Evolutionary conservation across 2,329 filamentous ascomycete genomes (phyloP), one percentile per base, ranked within the genome.

Genomic region (Hymenoscyphus fraxineus): DNA sequence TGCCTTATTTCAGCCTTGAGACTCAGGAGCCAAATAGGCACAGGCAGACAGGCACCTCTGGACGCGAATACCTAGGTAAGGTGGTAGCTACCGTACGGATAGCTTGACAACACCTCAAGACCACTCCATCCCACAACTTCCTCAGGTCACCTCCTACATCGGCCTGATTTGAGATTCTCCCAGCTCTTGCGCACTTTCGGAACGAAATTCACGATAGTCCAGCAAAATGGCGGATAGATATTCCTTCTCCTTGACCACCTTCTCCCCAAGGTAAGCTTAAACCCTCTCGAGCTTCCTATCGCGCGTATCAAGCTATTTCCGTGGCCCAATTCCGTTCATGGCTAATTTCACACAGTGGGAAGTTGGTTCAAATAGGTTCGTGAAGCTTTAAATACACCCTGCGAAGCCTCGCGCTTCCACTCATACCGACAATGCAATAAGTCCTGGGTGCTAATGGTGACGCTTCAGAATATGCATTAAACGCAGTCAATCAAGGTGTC

Each of bases 401-500:
- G 12, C 27, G 44, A 56, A 56, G 44, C 32, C 19, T 56, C 40
- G 65, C 56, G 56, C 60, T 65, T 38, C 12, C 58, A 56, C 62
- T 58, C 63, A 57, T 65, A 40, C 64, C 55, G 57, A 62, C 64
- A 63, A 58, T 61, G 54, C 62, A 67, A 67, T 57, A 65, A 39
- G 39, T 60, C 62, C 38, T 54, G 44, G 55, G 44, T 64, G 60
- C 67, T 70, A 66, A 73, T 62, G 56, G 27, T 62, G 69, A 69
- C 58, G 38, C 38, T 68, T 62, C 73, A 99, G 95, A 99, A 84
- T 99, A 99, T 90, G 95, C 95, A 71, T 84, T 99, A 77, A 98
- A 98, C 78, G 95, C 95, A 68, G 95, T 99, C 78, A 99, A 99
- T 82, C 94, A 98, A 83, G 95, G 95, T 80, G 95, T 99, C 73